Percentiles rank a stretch among this genome's conserved stretches.
Evolutionary conservation across 805 yeast species (phyloP).

Genomic region (Suhomyces tanzawaensis): DNA sequence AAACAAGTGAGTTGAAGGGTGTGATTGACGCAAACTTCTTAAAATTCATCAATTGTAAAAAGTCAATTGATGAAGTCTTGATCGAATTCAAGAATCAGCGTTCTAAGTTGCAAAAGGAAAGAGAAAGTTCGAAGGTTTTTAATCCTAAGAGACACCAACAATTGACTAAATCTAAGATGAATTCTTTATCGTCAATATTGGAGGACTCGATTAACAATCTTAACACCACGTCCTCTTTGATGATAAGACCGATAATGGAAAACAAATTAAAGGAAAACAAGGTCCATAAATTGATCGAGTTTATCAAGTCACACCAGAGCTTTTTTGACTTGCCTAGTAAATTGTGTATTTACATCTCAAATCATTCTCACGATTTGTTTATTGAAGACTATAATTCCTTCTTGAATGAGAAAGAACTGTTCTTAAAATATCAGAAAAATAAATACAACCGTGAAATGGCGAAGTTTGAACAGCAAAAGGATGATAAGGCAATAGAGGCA

Average conservation of each 20-base stretch:
- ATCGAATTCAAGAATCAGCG: slow-evolving; percentile 32
- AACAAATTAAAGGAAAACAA: slow-evolving; percentile 35
- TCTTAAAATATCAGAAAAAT: slow-evolving; percentile 13
- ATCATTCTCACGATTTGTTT: slow-evolving; percentile 34
- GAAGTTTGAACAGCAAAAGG: slow-evolving; percentile 12
- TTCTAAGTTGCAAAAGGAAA: slow-evolving; percentile 33
- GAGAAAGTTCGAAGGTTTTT: slow-evolving; percentile 34
- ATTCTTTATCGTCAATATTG: slow-evolving; percentile 30
- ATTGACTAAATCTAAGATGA: slow-evolving; percentile 9
- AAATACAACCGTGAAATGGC: slow-evolving; percentile 11
- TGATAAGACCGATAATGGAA: slow-evolving; percentile 42
- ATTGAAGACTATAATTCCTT: slow-evolving; percentile 34
- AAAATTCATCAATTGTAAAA: slow-evolving; percentile 36
- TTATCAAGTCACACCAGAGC: slow-evolving; percentile 28
- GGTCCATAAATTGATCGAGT: slow-evolving; percentile 33
- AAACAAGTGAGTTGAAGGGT: slow-evolving; percentile 34
- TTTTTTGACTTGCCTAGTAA: slow-evolving; percentile 38
- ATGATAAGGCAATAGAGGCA: slow-evolving; percentile 11
- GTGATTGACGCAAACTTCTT: slow-evolving; percentile 37
- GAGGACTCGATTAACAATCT: slow-evolving; percentile 40
- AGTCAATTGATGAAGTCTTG: slow-evolving; percentile 38
- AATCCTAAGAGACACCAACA: slow-evolving; percentile 28
- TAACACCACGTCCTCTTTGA: slow-evolving; percentile 33
- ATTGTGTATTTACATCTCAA: slow-evolving; percentile 25
- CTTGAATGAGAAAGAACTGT: slow-evolving; percentile 22